Evolutionary conservation across 352 stramenopile species (phyloP).

Genomic region (Pythium utonaiense): DNA sequence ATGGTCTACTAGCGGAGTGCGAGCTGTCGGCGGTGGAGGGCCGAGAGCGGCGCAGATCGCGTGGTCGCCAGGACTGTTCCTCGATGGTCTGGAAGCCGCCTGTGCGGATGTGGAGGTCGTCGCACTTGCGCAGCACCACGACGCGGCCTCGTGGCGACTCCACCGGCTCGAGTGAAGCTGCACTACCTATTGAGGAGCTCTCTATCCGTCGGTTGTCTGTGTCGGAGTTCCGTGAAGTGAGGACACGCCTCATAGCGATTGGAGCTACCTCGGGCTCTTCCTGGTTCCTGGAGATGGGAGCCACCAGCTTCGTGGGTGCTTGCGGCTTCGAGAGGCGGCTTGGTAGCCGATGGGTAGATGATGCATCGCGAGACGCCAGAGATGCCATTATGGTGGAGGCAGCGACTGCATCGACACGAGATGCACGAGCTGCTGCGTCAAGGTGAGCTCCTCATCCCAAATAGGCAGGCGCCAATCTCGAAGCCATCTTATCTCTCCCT

Average conservation of each 20-base stretch:
- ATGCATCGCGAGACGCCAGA: background rate
- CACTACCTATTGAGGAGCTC: background rate
- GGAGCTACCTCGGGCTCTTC: background rate
- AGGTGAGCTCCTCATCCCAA: background rate
- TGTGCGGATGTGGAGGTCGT: constrained; percentile 61
- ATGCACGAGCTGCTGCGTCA: background rate
- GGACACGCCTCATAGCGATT: background rate
- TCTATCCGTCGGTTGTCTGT: constrained; percentile 5
- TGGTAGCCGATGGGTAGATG: background rate
- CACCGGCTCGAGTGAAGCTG: too few species aligned
- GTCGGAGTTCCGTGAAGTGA: background rate
- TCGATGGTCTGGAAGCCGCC: constrained; percentile 81
- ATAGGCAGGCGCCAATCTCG: background rate
- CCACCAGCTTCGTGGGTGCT: background rate
- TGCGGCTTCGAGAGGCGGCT: constrained; percentile 19
- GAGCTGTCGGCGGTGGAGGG: constrained; percentile 5
- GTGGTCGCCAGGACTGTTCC: constrained; percentile 38
- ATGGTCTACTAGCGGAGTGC: background rate
- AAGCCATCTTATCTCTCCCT: constrained; percentile 14
- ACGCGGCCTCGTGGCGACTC: constrained; percentile 5
- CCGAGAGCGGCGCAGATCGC: constrained; percentile 17
- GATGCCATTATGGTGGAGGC: background rate
- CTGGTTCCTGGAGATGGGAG: constrained; percentile 2
- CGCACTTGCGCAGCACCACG: constrained; percentile 62
- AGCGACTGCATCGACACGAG: background rate